Base-by-base conservation (phyloP, 805 yeast genomes). In the Candida koratica region DNA sequence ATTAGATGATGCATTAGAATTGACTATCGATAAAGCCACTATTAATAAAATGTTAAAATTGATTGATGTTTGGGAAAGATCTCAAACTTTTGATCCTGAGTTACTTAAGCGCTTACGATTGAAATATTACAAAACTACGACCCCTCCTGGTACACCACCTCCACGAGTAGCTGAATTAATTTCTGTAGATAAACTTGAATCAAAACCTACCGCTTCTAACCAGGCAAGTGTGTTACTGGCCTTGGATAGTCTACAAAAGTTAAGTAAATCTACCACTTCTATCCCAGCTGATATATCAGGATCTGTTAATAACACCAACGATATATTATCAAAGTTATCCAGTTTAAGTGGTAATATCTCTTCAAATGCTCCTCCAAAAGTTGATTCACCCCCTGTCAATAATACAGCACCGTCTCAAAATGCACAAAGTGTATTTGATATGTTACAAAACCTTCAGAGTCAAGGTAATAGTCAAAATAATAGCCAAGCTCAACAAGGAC, bases 61-160 rank as follows among this genome's bases (percentile, higher is more conserved):
- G 48, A 74, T 93, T 46, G 95, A 86, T 45, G 89, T 93, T 51
- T 93, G 98, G 98, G 85, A 79, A 47, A 79, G 85, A 45, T 82
- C 88, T 24, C 78, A 77, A 28, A 83, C 96, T 11, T 90, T 93
- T 61, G 68, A 69, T 37, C 73, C 75, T 28, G 67, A 69, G 26
- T 62, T 71, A 20, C 64, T 93, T 37, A 59, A 69, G 29, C 55
- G 70, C 13, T 71, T 86, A 40, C 75, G 80, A 53, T 58, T 67
- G 9, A 79, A 74, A 52, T 75, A 75, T 56, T 83, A 81, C 51
- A 63, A 60, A 33, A 65, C 87, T 11, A 72, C 79, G 7, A 81
- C 94, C 4, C 90, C 93, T 25, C 82, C 82, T 2, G 82, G 77
- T 17, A 49, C 70, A 10, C 73, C 84, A 11, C 84, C 84, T n/a